These are phyloP conservation scores for Fusarium citri DNA, from an alignment of 2,329 filamentous ascomycete species.

Conservation along the genomic window DNA sequence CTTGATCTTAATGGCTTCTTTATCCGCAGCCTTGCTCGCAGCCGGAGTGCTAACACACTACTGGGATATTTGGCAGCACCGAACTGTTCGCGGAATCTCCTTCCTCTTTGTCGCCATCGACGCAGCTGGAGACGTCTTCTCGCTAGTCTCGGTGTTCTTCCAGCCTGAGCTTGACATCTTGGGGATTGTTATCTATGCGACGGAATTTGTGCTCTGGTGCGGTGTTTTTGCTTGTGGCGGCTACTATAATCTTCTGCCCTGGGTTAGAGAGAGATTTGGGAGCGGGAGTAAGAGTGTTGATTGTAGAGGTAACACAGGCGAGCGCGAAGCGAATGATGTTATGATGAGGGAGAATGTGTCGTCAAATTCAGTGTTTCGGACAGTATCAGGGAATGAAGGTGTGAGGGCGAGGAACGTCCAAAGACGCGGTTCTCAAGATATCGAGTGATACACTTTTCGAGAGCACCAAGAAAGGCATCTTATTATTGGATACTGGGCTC, in stretches of 20 bases:
- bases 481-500: neutral
- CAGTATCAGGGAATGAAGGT: slow-evolving; percentile 48
- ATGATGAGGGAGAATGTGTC: slow-evolving; percentile 61
- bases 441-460: slow-evolving; percentile 11
- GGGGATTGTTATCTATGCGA: slow-evolving; percentile 74
- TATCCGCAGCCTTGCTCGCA: slow-evolving; percentile 72
- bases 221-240: slow-evolving; percentile 74
- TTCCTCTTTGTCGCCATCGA: slow-evolving; percentile 79
- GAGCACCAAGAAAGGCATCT: neutral
- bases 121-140: slow-evolving; percentile 75
- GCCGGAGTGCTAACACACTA: slow-evolving; percentile 76
- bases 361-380: slow-evolving; percentile 73
- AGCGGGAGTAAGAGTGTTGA: neutral
- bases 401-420: slow-evolving; percentile 23
- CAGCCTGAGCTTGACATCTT: slow-evolving; percentile 68
- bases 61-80: slow-evolving; percentile 74
- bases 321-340: neutral
- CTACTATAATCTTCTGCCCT: slow-evolving; percentile 72
- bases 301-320: slow-evolving; percentile 48
- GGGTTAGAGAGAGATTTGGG: slow-evolving; percentile 44
- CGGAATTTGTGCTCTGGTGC: slow-evolving; percentile 74
- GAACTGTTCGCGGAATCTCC: slow-evolving; percentile 76
- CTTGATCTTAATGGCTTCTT: slow-evolving; percentile 72
- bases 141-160: slow-evolving; percentile 72
- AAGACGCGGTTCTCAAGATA: neutral